These are phyloP conservation scores for Prunus yedoensis DNA, from an alignment of 331 rosid genomes.

Conservation along the genomic window DNA sequence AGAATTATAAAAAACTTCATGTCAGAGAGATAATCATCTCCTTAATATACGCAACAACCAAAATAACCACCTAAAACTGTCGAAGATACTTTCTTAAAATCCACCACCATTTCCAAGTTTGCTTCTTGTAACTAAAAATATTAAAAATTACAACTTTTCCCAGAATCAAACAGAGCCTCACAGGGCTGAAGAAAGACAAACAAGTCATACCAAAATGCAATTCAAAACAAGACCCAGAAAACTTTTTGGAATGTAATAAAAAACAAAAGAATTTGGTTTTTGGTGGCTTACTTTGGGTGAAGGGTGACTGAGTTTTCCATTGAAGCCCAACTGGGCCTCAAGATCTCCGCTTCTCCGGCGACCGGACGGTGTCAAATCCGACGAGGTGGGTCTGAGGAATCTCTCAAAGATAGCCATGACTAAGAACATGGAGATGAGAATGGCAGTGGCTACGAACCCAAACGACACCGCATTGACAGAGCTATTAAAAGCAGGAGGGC, in stretches of 20 bases:
- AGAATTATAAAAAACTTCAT: not conserved
- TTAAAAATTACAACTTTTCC: too few species aligned
- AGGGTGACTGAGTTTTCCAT: slow-evolving; percentile 49
- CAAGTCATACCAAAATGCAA: not conserved
- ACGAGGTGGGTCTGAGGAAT: slow-evolving; percentile 69
- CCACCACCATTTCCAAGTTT: slow-evolving; percentile 21
- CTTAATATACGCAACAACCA: slow-evolving; percentile 3
- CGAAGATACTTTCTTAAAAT: not conserved
- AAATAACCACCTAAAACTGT: slow-evolving; percentile 33
- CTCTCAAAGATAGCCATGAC: slow-evolving; percentile 91
- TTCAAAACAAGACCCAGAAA: slow-evolving; percentile 7
- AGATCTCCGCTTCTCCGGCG: slow-evolving; percentile 46
- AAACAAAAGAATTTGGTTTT: not conserved
- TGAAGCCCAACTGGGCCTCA: slow-evolving; percentile 61
- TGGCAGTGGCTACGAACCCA: slow-evolving; percentile 94
- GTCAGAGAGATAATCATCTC: slow-evolving; percentile 43
- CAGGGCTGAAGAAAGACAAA: not conserved
- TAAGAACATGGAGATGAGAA: slow-evolving; percentile 89
- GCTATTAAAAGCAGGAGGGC: slow-evolving; percentile 46
- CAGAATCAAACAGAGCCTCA: slow-evolving; percentile 3
- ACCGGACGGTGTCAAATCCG: slow-evolving; percentile 44
- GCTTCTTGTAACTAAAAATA: not conserved
- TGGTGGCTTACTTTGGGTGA: slow-evolving; percentile 74
- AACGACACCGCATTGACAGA: slow-evolving; percentile 89
- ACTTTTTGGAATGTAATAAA: not conserved